Base-by-base conservation (phyloP, 2,329 filamentous ascomycete genomes). In the Penicillium sp. region DNA sequence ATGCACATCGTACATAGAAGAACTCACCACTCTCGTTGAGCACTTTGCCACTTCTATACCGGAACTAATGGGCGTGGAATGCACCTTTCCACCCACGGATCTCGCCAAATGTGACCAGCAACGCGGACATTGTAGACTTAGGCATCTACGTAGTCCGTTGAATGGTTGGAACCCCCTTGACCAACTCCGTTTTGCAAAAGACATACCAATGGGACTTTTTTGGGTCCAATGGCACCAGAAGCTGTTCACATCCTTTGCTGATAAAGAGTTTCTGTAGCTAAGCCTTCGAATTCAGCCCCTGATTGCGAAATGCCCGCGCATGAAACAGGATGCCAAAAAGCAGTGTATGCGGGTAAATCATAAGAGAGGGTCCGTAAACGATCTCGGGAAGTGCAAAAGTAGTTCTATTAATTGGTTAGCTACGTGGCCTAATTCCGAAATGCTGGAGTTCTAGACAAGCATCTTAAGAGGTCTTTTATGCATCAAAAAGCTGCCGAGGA, bases 311-410 rank as follows among this genome's bases (percentile, higher is more conserved):
- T 22, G 51, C 54, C 23, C 51, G 15, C n/a, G 54, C 51, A 43
- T 64, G 48, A 33, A 63, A 63, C 11, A 65, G 46, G 18, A 63
- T 53, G 41, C 45, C 45, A 33, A 48, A 48, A 48, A 48, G 45
- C 45, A 48, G 22, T 23, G 45, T 48, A 15, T 63, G 47, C 14
- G 55, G 57, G 47, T 54, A 59, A 33, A 65, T 50, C 22, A 64
- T 42, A 33, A 65, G 54, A 31, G 57, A 64, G 25, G 56, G 60
- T 3, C 56, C 48, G n/a, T 61, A 63, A 54, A 66, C 46, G 9
- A 66, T 56, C 44, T 66, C 55, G 6, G 58, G 58, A 29, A 64
- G 53, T 43, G 51, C 27, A 57, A 64, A 66, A 11, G 55, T 66
- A 26, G 53, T 65, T 37, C 61, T 63, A 37, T 31, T 52, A 12